These are phyloP conservation scores for Cyclotella choctawhatcheeana DNA, from an alignment of 108 stramenopile genomes.

Conservation along the genomic window DNA sequence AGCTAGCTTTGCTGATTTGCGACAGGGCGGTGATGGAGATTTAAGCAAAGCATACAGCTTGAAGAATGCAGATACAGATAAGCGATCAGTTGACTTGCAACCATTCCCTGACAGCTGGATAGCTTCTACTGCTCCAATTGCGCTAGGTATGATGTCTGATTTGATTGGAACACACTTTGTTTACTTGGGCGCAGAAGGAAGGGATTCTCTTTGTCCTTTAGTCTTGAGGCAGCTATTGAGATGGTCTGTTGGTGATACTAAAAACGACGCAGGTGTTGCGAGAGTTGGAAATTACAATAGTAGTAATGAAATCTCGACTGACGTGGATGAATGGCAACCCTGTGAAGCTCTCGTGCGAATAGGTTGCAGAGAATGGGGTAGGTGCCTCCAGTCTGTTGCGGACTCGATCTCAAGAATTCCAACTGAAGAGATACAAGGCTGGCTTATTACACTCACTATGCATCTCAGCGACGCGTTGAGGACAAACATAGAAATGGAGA, in stretches of 20 bases:
- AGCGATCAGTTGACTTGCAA: conserved; percentile 50
- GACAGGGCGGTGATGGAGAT: conserved; percentile 87
- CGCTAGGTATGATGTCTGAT: conserved; percentile 82
- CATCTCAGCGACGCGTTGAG: conserved; percentile 52
- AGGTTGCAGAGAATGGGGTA: conserved; percentile 64
- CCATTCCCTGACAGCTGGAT: conserved; percentile 92
- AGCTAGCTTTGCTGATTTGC: conserved; percentile 86
- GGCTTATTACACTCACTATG: conserved; percentile 53
- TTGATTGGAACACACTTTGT: conserved; percentile 59
- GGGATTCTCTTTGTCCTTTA: conserved; percentile 63
- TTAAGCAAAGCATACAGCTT: conserved; percentile 74
- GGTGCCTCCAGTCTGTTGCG: conserved; percentile 54
- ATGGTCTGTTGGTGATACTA: conserved; percentile 66
- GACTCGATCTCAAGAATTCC: conserved; percentile 35
- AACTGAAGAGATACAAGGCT: conserved; percentile 38
- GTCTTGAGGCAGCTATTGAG: conserved; percentile 50
- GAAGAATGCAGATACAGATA: conserved; percentile 60
- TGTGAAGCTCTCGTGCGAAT: conserved; percentile 86
- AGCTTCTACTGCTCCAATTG: conserved; percentile 83
- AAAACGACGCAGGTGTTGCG: conserved; percentile 19
- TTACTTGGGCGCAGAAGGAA: conserved; percentile 53
- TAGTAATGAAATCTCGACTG: conserved; percentile 17
- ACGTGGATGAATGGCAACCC: conserved; percentile 67
- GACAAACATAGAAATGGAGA: conserved; percentile 49
- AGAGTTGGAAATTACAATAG: conserved; percentile 14